Base-by-base conservation (phyloP, 2,329 filamentous ascomycete genomes). In the Aureobasidium sp. region DNA sequence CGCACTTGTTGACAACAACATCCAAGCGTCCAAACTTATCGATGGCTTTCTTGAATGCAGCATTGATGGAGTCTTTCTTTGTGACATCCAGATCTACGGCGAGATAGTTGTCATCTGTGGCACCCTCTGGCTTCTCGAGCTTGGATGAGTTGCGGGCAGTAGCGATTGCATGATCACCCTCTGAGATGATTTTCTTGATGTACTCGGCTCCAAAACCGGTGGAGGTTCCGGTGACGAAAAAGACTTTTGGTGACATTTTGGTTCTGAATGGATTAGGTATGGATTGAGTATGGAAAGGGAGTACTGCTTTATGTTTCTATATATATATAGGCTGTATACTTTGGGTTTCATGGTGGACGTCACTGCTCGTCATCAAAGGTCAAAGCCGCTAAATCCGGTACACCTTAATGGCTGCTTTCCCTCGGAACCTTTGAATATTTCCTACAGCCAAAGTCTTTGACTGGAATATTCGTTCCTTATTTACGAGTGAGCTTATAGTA, bases 1-100 rank as follows among this genome's bases (percentile, higher is more conserved):
- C 57, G 51, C 16, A 60, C 57, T 85, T 85, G 72, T 85, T 85
- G 62, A 84, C 77, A 5, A 85, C 79, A 1, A 85, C 79, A 67
- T 86, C 82, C 48, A 87, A 71, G 8, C 80, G 78, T 21, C 78
- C 77, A 67, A 84, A 86, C 53, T 78, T 78, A 2, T 76, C 70
- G 27, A 78, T 59, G 0, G 77, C 76, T n/a, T 72, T 69, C 8
- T 77, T 71, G 64, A 82, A 78, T 1, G 78, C 78, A 8, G 71
- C 71, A 36, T 77, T 69, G 59, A 83, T 78, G 3, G 80, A 78
- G 1, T 62, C 59, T n/a, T 69, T 61, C 41, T 72, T 70, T 0
- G 78, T 81, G 0, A 85, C 82, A 65, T 86, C 82, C 14, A 85
- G 76, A 14, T 79, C 75, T 2, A 79, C 65, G 2, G 79, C 66